These are phyloP conservation scores for Anisodus tanguticus DNA, from an alignment of 257 asterid genomes.

Conservation along the genomic window DNA sequence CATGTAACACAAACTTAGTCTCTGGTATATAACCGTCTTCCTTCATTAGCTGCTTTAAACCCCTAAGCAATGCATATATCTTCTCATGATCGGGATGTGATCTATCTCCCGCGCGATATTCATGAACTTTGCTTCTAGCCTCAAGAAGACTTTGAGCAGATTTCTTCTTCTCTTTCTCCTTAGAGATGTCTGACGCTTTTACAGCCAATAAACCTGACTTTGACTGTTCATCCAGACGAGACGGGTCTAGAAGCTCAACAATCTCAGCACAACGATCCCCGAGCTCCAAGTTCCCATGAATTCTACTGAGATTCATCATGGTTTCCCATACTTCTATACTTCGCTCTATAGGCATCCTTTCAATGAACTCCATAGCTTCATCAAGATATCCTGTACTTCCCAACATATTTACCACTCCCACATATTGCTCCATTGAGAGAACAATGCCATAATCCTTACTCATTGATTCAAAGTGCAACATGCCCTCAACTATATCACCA, in stretches of 20 bases:
- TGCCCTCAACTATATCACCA: slow-evolving; percentile 67
- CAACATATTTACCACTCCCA: slow-evolving; percentile 67
- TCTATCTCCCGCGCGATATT: slow-evolving; percentile 86
- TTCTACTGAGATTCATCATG: slow-evolving; percentile 66
- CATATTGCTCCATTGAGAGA: slow-evolving; percentile 78
- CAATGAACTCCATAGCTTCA: slow-evolving; percentile 81
- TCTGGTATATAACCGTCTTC: slow-evolving; percentile 81
- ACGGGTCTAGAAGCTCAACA: slow-evolving; percentile 61
- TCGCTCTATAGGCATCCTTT: slow-evolving; percentile 68
- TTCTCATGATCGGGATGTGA: slow-evolving; percentile 72
- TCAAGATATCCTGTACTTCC: slow-evolving; percentile 72
- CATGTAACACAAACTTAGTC: slow-evolving; percentile 79
- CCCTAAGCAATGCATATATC: slow-evolving; percentile 60
- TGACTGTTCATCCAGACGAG: slow-evolving; percentile 65
- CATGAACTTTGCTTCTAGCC: slow-evolving; percentile 62
- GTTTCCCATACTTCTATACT: slow-evolving; percentile 64
- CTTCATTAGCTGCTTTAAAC: slow-evolving; percentile 76
- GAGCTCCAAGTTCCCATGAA: slow-evolving; percentile 74
- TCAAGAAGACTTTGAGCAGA: slow-evolving; percentile 53
- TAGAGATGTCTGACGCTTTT: slow-evolving; percentile 51
- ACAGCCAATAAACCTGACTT: slow-evolving; percentile 66
- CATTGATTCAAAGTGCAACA: slow-evolving; percentile 82
- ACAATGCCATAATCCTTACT: slow-evolving; percentile 57
- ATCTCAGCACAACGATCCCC: slow-evolving; percentile 80
- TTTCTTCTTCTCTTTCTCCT: slow-evolving; percentile 61